Conservation (phyloP, 306 rosid genomes). For the Vigna unguiculata region DNA sequence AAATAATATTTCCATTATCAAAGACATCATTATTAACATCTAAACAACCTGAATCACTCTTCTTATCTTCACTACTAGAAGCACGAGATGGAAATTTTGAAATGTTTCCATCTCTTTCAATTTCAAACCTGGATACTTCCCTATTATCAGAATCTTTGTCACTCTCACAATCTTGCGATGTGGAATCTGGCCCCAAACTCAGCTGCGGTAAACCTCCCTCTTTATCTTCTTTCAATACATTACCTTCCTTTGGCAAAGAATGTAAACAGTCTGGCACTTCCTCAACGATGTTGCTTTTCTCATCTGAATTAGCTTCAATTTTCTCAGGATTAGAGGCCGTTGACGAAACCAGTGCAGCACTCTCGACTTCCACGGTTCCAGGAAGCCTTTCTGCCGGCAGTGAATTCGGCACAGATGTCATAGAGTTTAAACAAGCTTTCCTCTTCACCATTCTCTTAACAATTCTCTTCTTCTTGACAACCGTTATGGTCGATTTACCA, state of each 20-base stretch:
- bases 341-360: slow-evolving; percentile 32
- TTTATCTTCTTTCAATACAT: slow-evolving; percentile 46
- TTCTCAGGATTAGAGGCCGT: slow-evolving; percentile 45
- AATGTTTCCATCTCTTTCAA: slow-evolving; percentile 48
- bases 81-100: slow-evolving; percentile 49
- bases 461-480: slow-evolving; percentile 70
- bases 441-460: slow-evolving; percentile 76
- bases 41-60: slow-evolving; percentile 40
- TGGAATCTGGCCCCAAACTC: slow-evolving; percentile 44
- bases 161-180: slow-evolving; percentile 50
- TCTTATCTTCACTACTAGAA: slow-evolving; percentile 47
- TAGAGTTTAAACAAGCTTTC: slow-evolving; percentile 55
- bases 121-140: slow-evolving; percentile 47
- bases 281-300: slow-evolving; percentile 43
- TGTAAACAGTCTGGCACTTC: slow-evolving; percentile 43
- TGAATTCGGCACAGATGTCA: slow-evolving; percentile 41
- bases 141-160: slow-evolving; percentile 47
- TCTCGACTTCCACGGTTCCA: slow-evolving; percentile 43
- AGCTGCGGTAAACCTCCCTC: slow-evolving; percentile 41
- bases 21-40: slow-evolving; percentile 50
- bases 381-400: slow-evolving; percentile 34
- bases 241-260: slow-evolving; percentile 39
- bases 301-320: slow-evolving; percentile 42
- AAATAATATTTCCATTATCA: slow-evolving; percentile 40
- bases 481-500: slow-evolving; percentile 48